phyloP scores from a whole-genome alignment of 805 yeast species.

The Deakozyma indianensis region DNA sequence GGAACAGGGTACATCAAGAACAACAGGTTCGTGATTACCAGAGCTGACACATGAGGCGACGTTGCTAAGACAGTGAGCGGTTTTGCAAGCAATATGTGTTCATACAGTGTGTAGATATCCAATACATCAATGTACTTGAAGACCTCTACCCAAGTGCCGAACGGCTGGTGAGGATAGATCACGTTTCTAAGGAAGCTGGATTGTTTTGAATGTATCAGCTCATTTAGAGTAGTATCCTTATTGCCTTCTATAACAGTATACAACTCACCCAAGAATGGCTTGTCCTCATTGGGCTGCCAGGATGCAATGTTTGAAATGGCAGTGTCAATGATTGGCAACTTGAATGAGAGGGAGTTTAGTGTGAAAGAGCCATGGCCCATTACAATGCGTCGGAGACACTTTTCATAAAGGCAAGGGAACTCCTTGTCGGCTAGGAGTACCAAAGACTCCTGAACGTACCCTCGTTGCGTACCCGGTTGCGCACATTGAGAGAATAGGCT shows the following conservation, averaged over 20 bases:
- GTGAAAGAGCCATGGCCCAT: constrained; percentile 4
- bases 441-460: constrained; percentile 15
- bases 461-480: constrained; percentile 9
- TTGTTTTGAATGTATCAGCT: not conserved
- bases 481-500: constrained; percentile 10
- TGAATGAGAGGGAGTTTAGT: constrained; percentile 7
- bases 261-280: not conserved
- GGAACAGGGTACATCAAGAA: constrained; percentile 13
- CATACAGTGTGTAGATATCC: constrained; percentile 13
- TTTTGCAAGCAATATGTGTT: constrained; percentile 8
- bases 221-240: not conserved
- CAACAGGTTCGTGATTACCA: constrained; percentile 7
- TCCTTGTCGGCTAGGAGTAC: constrained; percentile 11
- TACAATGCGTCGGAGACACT: constrained; percentile 9
- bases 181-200: not conserved
- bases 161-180: constrained; percentile 2
- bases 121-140: constrained; percentile 4
- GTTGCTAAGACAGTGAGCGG: constrained; percentile 11
- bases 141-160: constrained; percentile 9
- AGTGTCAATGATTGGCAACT: constrained; percentile 12
- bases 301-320: constrained; percentile 12
- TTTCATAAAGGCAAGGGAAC: constrained; percentile 10
- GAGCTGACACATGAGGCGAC: constrained; percentile 13
- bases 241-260: not conserved
- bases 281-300: constrained; percentile 8